Base-by-base conservation (phyloP, 768 basidiomycete species). In the Naganishia vaughanmartiniae region DNA sequence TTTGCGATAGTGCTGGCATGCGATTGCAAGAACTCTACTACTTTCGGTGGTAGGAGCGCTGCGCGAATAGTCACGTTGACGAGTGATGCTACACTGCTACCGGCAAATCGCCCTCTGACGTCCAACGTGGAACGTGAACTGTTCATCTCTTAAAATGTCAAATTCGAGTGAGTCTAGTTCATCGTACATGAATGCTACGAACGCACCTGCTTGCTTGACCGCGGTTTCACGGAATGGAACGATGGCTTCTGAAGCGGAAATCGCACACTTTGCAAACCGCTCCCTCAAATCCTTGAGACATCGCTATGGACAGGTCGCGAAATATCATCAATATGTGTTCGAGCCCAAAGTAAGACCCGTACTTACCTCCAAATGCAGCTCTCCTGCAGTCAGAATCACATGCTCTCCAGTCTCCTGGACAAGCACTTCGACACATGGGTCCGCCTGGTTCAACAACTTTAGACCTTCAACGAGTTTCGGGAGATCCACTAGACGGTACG, bases 151-250 rank as follows among this genome's bases (percentile, higher is more conserved):
- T 75, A 12, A 6, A 65, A 60, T 9, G 53, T 21, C 54, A 34
- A 42, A 28, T 51, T 36, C 12, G 24, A 30, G 65, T 56, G 48
- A 42, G 30, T 48, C 24, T 10, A 30, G 58, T 34, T 46, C 72
- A 75, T 77, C 30, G 39, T 28, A 0, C 31, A 4, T 36, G 19
- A 19, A 2, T 48, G 53, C 48, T 55, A 54, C 7, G 28, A 19
- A 68, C 81, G 74, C 77, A 91, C 92, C 92, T 75, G 84, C 77
- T 3, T 85, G 92, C 74, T 87, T 90, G 17, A 95, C 86, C 0
- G 92, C 91, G 0, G 96, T 97, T 81, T 98, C 96, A 48, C 96
- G 87, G 84, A 97, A 99, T 14, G 96, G 96, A 2, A 99, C 96
- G 69, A 98, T 97, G 0, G 94, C 93, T 75, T 93, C 88, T 0